Evolutionary conservation across 2,329 filamentous ascomycete species (phyloP), one percentile per base, ranked within the genome.

Genomic region (Cryphonectria radicalis): DNA sequence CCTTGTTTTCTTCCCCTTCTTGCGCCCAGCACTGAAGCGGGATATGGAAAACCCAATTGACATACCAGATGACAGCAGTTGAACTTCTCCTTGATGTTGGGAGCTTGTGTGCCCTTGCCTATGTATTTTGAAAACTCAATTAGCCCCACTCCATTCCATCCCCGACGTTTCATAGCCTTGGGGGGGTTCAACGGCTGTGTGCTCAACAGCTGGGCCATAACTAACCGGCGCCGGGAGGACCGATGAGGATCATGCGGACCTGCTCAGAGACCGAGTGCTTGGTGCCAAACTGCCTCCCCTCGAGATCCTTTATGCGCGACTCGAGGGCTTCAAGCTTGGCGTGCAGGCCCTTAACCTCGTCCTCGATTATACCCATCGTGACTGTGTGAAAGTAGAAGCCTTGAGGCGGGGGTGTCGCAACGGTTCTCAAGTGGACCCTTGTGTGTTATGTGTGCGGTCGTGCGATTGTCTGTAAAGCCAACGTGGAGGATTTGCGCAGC

Each of bases 31-130:
- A 25, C 40, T 13, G 40, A 63, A n/a, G 13, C 2, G 7, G 46
- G 22, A n/a, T n/a, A 50, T n/a, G 4, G 22, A 22, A 19, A 17
- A 63, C 19, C 66, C 74, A 78, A 78, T 78, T 74, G 67, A 80
- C 91, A 79, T 90, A 98, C 95, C 85, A 99, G 85, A 84, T 99
- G 96, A 86, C 96, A 99, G 86, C 94, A 94, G 82, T 91, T 94
- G 86, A 95, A 99, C 86, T 93, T 97, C 81, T 98, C 95, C 89
- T 98, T 98, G 85, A 99, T 96, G 84, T 92, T 95, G 75, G 96
- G 96, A 72, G 96, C 96, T 84, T 99, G 96, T 59, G 96, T 99
- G 84, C 96, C 96, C 90, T 99, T 99, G 86, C 96, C 96, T 98
- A 79, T 69, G 71, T 25, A 32, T 57, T 63, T 68, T 53, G 11